phyloP scores from a whole-genome alignment of 495 filamentous ascomycete species.

The Corynascus novoguineensis region DNA sequence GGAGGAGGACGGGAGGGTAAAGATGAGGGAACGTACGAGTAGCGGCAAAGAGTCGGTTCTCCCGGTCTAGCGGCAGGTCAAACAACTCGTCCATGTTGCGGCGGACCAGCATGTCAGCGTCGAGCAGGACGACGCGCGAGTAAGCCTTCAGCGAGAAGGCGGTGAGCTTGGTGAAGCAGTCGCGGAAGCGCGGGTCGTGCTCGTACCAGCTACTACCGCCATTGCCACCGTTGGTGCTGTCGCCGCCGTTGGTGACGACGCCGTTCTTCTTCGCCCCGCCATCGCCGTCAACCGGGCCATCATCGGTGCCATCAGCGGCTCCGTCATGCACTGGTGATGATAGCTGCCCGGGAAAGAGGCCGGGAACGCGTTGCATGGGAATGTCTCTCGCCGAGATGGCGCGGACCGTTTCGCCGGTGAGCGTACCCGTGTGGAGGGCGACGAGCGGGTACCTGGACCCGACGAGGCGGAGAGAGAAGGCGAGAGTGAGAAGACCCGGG shows the following conservation, averaged over 20 bases:
- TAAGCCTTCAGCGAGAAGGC: conserved; percentile 67
- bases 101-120: conserved; percentile 75
- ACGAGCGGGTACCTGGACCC: conserved; percentile 63
- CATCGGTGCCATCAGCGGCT: too few species aligned
- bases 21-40: conserved; percentile 22
- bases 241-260: conserved; percentile 33
- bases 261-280: conserved; percentile 41
- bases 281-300: conserved; percentile 37
- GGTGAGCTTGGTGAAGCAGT: conserved; percentile 80
- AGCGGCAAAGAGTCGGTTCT: conserved; percentile 2
- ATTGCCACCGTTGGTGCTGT: neutral
- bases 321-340: neutral
- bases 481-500: conserved; percentile 64
- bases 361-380: conserved; percentile 53
- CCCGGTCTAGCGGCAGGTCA: conserved; percentile 59
- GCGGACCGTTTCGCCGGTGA: conserved; percentile 55
- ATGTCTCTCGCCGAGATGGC: conserved; percentile 62
- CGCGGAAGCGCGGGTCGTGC: conserved; percentile 68
- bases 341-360: conserved; percentile 50
- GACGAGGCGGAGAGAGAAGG: conserved; percentile 56
- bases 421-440: conserved; percentile 69
- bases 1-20: neutral
- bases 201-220: neutral
- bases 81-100: conserved; percentile 84
- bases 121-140: conserved; percentile 69